Conservation (phyloP, 1,284 basidiomycete species). For the Lentinus polychrous region DNA sequence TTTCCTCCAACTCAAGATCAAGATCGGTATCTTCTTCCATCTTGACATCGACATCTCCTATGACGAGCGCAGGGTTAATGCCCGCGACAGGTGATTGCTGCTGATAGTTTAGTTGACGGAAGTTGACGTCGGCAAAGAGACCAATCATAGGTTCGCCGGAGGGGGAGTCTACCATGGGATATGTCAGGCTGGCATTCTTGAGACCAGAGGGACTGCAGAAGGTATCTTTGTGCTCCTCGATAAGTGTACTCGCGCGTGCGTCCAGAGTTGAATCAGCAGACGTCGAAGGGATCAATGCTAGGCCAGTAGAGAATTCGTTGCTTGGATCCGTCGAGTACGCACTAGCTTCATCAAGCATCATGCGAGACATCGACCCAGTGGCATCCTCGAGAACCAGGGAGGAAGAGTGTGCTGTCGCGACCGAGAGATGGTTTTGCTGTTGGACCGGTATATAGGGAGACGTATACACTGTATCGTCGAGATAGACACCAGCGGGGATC, state of each 20-base stretch:
- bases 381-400: too few relatives aligned
- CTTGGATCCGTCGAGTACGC: neutral
- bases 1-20: neutral
- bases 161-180: neutral
- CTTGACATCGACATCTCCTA: conserved; percentile 14
- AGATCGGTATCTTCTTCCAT: neutral
- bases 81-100: conserved; percentile 19
- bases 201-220: too few relatives aligned
- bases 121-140: conserved; percentile 39
- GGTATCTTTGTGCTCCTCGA: too few relatives aligned
- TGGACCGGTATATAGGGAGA: neutral
- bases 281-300: neutral
- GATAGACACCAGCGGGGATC: neutral
- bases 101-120: conserved; percentile 27
- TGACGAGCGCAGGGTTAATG: conserved; percentile 44
- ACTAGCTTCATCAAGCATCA: too few relatives aligned
- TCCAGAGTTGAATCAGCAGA: neutral
- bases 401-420: too few relatives aligned
- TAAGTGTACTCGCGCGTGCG: neutral
- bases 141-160: conserved; percentile 21
- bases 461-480: too few relatives aligned
- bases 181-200: neutral
- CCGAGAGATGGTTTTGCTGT: too few relatives aligned
- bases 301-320: neutral
- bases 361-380: too few relatives aligned